Evolutionary conservation across 768 basidiomycete species (phyloP).

Genomic region (Cubamyces lactineus): DNA sequence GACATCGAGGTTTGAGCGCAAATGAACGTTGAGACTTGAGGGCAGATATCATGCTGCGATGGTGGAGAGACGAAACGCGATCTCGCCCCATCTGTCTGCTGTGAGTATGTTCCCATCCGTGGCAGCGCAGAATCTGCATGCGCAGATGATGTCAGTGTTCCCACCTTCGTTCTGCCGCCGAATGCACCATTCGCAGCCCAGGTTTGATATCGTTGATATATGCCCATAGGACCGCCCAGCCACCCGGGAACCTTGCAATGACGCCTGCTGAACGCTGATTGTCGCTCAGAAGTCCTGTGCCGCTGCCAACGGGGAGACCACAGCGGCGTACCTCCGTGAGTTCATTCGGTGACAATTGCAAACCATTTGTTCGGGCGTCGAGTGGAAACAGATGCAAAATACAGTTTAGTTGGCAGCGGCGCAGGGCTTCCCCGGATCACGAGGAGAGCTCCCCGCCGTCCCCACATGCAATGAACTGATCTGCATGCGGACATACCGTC

Average conservation of each 20-base stretch:
- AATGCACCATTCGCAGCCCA: neutral
- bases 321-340: too few relatives aligned
- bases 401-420: neutral
- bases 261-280: too few relatives aligned
- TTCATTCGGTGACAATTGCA: too few relatives aligned
- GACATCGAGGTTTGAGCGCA: too few relatives aligned
- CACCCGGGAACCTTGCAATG: too few relatives aligned
- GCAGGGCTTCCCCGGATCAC: constrained; percentile 5
- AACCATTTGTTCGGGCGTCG: too few relatives aligned
- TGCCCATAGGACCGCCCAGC: too few relatives aligned
- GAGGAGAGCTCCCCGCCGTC: neutral
- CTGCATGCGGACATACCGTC: constrained; percentile 6
- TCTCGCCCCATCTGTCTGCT: neutral
- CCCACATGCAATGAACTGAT: constrained; percentile 9
- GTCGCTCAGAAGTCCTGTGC: too few relatives aligned
- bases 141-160: constrained; percentile 1
- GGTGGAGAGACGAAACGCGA: neutral
- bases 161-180: neutral
- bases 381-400: too few relatives aligned
- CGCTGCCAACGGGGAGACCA: too few relatives aligned
- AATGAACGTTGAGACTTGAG: too few relatives aligned
- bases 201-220: too few relatives aligned
- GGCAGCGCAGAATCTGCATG: neutral
- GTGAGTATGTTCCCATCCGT: neutral
- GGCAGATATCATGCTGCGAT: neutral